phyloP scores from a whole-genome alignment of 2,329 filamentous ascomycete genomes.

The Zymoseptoria tritici region DNA sequence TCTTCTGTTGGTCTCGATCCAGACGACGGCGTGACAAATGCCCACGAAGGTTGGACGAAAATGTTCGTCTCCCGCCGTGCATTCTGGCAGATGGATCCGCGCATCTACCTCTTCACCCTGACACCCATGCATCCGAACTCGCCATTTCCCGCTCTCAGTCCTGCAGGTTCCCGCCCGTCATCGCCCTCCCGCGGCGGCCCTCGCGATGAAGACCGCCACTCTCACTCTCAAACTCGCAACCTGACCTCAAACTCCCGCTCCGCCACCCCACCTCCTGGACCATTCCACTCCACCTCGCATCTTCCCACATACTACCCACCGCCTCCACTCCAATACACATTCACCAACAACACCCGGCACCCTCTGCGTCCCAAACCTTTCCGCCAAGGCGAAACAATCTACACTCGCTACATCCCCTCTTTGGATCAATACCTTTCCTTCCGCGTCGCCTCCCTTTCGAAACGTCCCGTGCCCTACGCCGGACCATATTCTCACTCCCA shows the following conservation, averaged over 20 bases:
- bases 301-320: conserved; percentile 88
- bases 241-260: conserved; percentile 10
- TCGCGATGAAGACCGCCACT: conserved; percentile 8
- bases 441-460: conserved; percentile 67
- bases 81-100: conserved; percentile 89
- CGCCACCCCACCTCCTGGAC: conserved; percentile 40
- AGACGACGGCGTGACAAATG: conserved; percentile 45
- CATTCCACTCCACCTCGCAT: conserved; percentile 75
- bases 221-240: conserved; percentile 3
- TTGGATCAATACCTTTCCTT: conserved; percentile 81
- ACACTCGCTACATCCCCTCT: conserved; percentile 77
- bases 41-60: conserved; percentile 59
- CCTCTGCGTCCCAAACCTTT: conserved; percentile 82
- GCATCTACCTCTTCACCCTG: conserved; percentile 81
- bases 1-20: conserved; percentile 61
- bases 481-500: conserved; percentile 42
- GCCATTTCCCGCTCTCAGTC: conserved; percentile 43
- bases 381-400: conserved; percentile 84
- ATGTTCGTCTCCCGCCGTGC: conserved; percentile 76
- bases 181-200: conserved; percentile 37
- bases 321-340: conserved; percentile 69
- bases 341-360: conserved; percentile 72
- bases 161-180: conserved; percentile 43
- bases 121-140: conserved; percentile 48
- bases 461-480: conserved; percentile 55